phyloP scores from a whole-genome alignment of 2,329 filamentous ascomycete genomes.

The Raffaelea arxii region DNA sequence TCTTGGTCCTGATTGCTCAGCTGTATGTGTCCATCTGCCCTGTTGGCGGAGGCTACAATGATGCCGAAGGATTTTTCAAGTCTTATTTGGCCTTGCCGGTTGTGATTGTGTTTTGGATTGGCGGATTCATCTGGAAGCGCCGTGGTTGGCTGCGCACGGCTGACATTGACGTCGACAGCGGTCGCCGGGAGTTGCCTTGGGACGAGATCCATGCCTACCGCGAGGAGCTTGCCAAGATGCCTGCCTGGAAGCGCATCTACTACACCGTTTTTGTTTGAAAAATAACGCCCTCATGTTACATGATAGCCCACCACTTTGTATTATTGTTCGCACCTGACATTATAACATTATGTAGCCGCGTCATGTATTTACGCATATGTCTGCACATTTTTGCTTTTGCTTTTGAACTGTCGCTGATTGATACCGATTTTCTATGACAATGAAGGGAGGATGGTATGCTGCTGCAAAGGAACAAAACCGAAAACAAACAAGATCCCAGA shows the following conservation, averaged over 20 bases:
- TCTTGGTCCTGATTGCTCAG: slow-evolving; percentile 47
- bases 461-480: no score
- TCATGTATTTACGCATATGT: no score
- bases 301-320: not conserved
- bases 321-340: not conserved
- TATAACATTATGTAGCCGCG: no score
- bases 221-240: slow-evolving; percentile 10
- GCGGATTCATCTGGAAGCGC: slow-evolving; percentile 56
- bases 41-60: slow-evolving; percentile 19
- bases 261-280: slow-evolving; percentile 6
- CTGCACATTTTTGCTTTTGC: no score
- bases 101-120: slow-evolving; percentile 41
- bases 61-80: slow-evolving; percentile 40
- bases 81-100: slow-evolving; percentile 44
- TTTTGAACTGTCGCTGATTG: no score
- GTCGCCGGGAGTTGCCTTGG: slow-evolving; percentile 53
- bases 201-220: slow-evolving; percentile 23
- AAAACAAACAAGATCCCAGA: no score
- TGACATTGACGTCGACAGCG: slow-evolving; percentile 59
- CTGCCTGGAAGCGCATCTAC: slow-evolving; percentile 9
- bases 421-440: no score
- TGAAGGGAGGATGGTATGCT: no score
- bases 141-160: slow-evolving; percentile 43
- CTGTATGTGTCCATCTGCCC: slow-evolving; percentile 33
- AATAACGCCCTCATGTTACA: not conserved